phyloP scores from a whole-genome alignment of 1,284 basidiomycete genomes.

The Puccinia coronata region DNA sequence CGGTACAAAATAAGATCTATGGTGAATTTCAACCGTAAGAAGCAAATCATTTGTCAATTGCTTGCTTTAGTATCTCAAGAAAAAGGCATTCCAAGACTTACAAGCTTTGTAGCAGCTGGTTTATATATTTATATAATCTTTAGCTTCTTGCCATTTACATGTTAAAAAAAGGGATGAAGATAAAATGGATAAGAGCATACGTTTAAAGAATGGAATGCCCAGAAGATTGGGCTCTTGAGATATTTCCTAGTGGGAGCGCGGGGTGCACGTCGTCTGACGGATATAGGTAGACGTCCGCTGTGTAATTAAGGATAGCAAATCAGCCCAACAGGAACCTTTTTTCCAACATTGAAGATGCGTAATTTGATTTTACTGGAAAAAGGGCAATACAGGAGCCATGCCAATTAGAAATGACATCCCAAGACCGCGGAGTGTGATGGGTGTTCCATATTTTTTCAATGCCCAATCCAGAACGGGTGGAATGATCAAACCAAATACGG shows the following conservation, averaged over 20 bases:
- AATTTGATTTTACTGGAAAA: slow-evolving; percentile 28
- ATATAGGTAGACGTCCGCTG: slow-evolving; percentile 19
- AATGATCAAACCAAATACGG: slow-evolving; percentile 28
- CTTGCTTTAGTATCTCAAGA: too few species aligned
- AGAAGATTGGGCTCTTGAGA: slow-evolving; percentile 36
- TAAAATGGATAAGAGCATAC: slow-evolving; percentile 2
- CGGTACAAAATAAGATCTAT: slow-evolving; percentile 35
- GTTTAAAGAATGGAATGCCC: slow-evolving; percentile 36
- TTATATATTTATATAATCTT: background rate
- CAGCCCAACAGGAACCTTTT: background rate
- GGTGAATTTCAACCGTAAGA: background rate
- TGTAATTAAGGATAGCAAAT: background rate
- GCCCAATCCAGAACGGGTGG: slow-evolving; percentile 38
- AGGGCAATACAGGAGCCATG: slow-evolving; percentile 24
- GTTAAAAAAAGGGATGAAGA: background rate
- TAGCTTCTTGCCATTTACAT: background rate
- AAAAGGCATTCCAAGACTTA: background rate
- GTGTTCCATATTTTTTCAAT: slow-evolving; percentile 34
- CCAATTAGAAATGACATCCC: slow-evolving; percentile 6
- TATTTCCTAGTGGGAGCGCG: slow-evolving; percentile 1
- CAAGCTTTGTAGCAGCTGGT: slow-evolving; percentile 27
- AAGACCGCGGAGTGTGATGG: slow-evolving; percentile 23
- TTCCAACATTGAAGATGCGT: background rate
- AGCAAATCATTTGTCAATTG: too few species aligned
- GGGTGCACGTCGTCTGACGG: slow-evolving; percentile 12